Evolutionary conservation across 2,329 filamentous ascomycete genomes (phyloP), one percentile per base, ranked within the genome.

Genomic region (Pestalotiopsis sp.): DNA sequence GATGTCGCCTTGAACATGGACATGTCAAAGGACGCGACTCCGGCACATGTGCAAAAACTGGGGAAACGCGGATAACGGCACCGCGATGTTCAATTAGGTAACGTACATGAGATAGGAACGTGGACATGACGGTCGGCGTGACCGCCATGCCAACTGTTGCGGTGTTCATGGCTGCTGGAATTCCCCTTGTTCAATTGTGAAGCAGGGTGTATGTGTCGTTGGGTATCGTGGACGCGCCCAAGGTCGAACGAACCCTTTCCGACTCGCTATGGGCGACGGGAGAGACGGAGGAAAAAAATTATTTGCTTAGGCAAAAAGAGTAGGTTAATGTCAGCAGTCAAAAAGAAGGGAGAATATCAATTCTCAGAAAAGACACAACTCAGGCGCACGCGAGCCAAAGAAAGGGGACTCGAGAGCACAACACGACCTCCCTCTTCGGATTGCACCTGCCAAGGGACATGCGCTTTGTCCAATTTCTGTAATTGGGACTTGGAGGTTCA

Each of bases 51-150:
- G 52, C 45, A 49, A 52, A 61, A 52, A 67, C 56, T 61, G 17
- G 58, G 20, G 58, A 56, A 27, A 52, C 52, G 63, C 63, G 49
- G 63, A 45, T 66, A 36, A 36, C 38, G 49, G 39, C 52, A 25
- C 20, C 7, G 63, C 57, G 36, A 56, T 65, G 59, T 17, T 23
- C 66, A 14, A 39, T 17, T 45, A 56, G 23, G 23, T 17, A 58
- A 83, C 90, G 74, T 86, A 95, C 93, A 86, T 98, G 96, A 69
- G 91, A 91, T 74, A 98, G 85, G 71, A 95, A 91, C 14, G 95
- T 98, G 73, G 93, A 91, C 68, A 98, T 87, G 61, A 97, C 92
- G 3, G 93, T 94, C 13, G 96, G 95, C 71, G 94, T 94, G 67
- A 98, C 92, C 64, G 94, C 94, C 72, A 94, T 87, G 68, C 91